Evolutionary conservation across 1,139 yeast species (phyloP), one percentile per base, ranked within the genome.

Genomic region (Magnusiomyces sp.): DNA sequence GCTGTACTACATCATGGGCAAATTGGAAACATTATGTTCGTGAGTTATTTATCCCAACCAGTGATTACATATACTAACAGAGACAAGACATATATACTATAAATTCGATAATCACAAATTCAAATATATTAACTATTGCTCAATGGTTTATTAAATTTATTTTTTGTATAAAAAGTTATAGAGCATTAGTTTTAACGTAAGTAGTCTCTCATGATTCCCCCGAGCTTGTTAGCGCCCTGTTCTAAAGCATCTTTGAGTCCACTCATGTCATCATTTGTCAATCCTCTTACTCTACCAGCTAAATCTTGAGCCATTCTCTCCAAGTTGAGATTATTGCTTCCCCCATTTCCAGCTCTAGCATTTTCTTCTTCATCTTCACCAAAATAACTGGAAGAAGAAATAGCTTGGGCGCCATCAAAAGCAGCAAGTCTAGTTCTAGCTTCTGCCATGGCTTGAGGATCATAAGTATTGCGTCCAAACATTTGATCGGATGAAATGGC

Each of bases 401-500:
- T 94, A 3, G 95, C 77, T 46, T 85, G 83, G 1, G 98, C 95
- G 47, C 94, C 95, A 53, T 77, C 79, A 67, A 86, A 94, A 7
- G 81, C 71, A 65, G 83, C 89, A 54, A 92, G 73, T 60, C 94
- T 89, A 29, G 77, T 65, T 56, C 75, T 75, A 3, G 97, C 97
- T 68, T 89, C 97, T 43, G 74, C 75, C 54, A 83, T 84, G 42
- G 88, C 86, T 9, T 73, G 72, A 58, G 86, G 86, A 61, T 88
- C 97, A 63, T 80, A 88, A 45, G 81, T 72, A 40, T 94, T 94
- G 62, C 95, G 81, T 14, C 97, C 96, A 65, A 92, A 92, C 64
- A 79, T 80, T 69, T 89, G 95, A 67, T 94, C 98, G 0, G 97
- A 89, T 0, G 97, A 90, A 57, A 92, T 94, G 50, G 90, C 95